phyloP scores from a whole-genome alignment of 1,284 basidiomycete species.

The Fistulina hepatica region DNA sequence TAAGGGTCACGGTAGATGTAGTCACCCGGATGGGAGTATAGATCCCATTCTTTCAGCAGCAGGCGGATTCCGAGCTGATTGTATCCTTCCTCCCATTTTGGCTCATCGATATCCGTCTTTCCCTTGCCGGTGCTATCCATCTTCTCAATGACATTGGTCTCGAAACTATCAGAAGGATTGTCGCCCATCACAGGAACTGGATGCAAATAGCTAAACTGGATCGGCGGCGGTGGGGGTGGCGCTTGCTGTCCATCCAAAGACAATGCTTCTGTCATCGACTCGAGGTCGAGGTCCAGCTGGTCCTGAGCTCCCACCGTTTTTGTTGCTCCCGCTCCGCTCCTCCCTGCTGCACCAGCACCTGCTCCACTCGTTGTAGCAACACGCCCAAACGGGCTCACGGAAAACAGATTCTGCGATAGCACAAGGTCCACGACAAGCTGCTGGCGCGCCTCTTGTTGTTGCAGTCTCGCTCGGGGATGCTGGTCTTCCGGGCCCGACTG shows the following conservation, averaged over 20 bases:
- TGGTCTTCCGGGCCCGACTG: neutral
- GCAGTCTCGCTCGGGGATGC: neutral
- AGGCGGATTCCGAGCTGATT: slow-evolving; percentile 43
- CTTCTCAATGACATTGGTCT: slow-evolving; percentile 3
- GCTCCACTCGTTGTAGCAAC: no score
- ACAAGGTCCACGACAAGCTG: slow-evolving; percentile 52
- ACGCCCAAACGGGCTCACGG: slow-evolving; percentile 33
- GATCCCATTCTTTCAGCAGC: slow-evolving; percentile 56
- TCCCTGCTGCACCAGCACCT: no score
- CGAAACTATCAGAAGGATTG: slow-evolving; percentile 2
- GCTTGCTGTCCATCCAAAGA: slow-evolving; percentile 36
- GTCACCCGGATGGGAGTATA: slow-evolving; percentile 38
- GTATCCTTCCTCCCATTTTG: slow-evolving; percentile 14
- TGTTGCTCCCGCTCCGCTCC: no score
- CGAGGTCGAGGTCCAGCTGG: slow-evolving; percentile 25
- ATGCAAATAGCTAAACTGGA: slow-evolving; percentile 50
- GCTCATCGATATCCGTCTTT: slow-evolving; percentile 15
- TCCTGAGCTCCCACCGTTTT: no score
- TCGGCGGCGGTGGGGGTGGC: slow-evolving; percentile 40
- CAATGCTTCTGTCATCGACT: slow-evolving; percentile 45
- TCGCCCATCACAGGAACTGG: slow-evolving; percentile 37
- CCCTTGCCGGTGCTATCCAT: slow-evolving; percentile 20
- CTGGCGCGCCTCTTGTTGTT: slow-evolving; percentile 38
- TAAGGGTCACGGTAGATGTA: slow-evolving; percentile 50
- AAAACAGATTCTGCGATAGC: slow-evolving; percentile 48